Conservation (phyloP, 257 asterid genomes). For the Solanum etuberosum region DNA sequence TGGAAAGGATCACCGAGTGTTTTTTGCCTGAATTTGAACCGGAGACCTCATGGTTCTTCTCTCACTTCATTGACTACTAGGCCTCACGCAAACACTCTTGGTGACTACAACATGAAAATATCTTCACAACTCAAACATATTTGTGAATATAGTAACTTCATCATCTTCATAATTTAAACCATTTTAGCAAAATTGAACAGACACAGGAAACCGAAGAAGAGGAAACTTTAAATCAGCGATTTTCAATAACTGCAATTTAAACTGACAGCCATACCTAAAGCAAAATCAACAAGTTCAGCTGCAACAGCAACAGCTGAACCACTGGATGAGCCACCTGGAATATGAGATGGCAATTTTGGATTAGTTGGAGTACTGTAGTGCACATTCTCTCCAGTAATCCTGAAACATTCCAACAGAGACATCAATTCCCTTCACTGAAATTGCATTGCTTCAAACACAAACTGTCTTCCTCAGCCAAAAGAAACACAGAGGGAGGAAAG, state of each 20-base stretch:
- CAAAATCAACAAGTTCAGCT: slow-evolving; percentile 67
- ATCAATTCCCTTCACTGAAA: neutral
- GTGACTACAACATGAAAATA: neutral
- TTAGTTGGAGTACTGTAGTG: slow-evolving; percentile 72
- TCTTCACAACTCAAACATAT: neutral
- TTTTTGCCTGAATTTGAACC: neutral
- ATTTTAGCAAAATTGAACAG: neutral
- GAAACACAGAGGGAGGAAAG: neutral
- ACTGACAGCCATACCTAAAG: slow-evolving; percentile 50
- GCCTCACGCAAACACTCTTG: neutral
- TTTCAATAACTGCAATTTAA: neutral
- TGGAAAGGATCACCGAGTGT: neutral
- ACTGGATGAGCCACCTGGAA: slow-evolving; percentile 90
- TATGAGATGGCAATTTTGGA: slow-evolving; percentile 59
- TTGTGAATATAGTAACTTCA: neutral
- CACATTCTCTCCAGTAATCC: slow-evolving; percentile 78
- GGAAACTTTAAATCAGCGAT: neutral
- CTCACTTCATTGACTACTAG: neutral
- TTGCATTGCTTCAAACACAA: neutral
- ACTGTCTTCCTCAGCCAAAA: neutral
- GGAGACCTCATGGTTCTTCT: neutral
- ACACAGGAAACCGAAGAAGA: neutral
- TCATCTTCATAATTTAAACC: neutral
- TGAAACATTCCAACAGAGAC: slow-evolving; percentile 23
- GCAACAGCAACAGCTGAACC: slow-evolving; percentile 96